These are phyloP conservation scores for Vicia villosa DNA, from an alignment of 306 rosid species.

Conservation along the genomic window DNA sequence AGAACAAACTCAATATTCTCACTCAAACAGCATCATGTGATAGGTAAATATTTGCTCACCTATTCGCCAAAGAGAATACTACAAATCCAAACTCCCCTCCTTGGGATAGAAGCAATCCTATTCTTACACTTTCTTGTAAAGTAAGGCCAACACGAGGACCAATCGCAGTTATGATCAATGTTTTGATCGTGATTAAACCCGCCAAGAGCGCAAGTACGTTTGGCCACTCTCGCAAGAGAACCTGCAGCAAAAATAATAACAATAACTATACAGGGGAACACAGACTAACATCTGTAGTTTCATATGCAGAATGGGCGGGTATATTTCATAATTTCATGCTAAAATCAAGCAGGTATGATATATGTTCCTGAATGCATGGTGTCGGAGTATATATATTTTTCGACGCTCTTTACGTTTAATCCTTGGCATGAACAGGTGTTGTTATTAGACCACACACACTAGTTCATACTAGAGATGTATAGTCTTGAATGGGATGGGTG, in stretches of 20 bases:
- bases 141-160: slow-evolving; percentile 98
- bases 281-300: slow-evolving; percentile 20
- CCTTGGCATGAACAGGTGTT: not conserved
- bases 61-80: slow-evolving; percentile 92
- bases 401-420: not conserved
- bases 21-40: slow-evolving; percentile 19
- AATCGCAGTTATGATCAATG: slow-evolving; percentile 89
- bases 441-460: not conserved
- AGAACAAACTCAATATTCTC: slow-evolving; percentile 29
- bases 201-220: slow-evolving; percentile 92
- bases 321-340: slow-evolving; percentile 19
- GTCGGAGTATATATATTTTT: not conserved
- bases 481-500: not conserved
- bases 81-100: slow-evolving; percentile 99
- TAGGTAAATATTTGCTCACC: slow-evolving; percentile 48
- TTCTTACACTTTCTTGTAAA: slow-evolving; percentile 93
- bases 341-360: slow-evolving; percentile 1
- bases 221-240: slow-evolving; percentile 96
- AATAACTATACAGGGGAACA: slow-evolving; percentile 16
- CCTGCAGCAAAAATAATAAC: slow-evolving; percentile 56
- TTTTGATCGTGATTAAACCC: slow-evolving; percentile 88
- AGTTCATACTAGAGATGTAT: not conserved
- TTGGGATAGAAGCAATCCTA: slow-evolving; percentile 95
- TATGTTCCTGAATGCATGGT: slow-evolving; percentile 13
- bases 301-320: not conserved